Evolutionary conservation across 257 asterid species (phyloP).

Genomic region (Solanum chmielewskii): DNA sequence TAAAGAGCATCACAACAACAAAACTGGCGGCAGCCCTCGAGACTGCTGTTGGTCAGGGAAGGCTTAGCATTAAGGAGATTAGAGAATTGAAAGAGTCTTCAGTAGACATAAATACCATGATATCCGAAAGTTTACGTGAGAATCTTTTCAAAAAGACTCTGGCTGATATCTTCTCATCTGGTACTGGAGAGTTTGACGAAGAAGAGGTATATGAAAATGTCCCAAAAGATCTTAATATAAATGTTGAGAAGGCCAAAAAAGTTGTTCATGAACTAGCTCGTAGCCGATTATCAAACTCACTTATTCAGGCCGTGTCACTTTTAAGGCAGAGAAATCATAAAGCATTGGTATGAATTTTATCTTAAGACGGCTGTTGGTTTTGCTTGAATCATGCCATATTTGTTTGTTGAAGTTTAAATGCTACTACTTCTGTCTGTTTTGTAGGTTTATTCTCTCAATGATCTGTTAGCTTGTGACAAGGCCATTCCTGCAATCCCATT

Average conservation of each 20-base stretch:
- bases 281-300: constrained; percentile 64
- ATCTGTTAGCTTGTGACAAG: constrained; percentile 88
- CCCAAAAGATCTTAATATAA: constrained; percentile 72
- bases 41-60: constrained; percentile 82
- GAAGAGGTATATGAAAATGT: constrained; percentile 78
- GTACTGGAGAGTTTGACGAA: constrained; percentile 86
- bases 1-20: constrained; percentile 57
- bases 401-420: neutral
- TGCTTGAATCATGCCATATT: neutral
- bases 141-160: constrained; percentile 72
- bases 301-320: constrained; percentile 77
- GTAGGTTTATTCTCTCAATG: constrained; percentile 82
- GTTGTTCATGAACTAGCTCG: constrained; percentile 65
- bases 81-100: constrained; percentile 80
- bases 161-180: constrained; percentile 73
- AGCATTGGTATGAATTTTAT: constrained; percentile 56
- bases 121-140: constrained; percentile 67
- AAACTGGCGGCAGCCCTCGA: constrained; percentile 88
- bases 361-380: neutral
- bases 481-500: constrained; percentile 74
- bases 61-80: constrained; percentile 83
- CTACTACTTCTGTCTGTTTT: neutral
- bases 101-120: constrained; percentile 66
- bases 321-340: constrained; percentile 68
- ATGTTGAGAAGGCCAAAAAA: constrained; percentile 51